Conservation (phyloP, 352 stramenopile genomes). For the Phytophthora sojae region DNA sequence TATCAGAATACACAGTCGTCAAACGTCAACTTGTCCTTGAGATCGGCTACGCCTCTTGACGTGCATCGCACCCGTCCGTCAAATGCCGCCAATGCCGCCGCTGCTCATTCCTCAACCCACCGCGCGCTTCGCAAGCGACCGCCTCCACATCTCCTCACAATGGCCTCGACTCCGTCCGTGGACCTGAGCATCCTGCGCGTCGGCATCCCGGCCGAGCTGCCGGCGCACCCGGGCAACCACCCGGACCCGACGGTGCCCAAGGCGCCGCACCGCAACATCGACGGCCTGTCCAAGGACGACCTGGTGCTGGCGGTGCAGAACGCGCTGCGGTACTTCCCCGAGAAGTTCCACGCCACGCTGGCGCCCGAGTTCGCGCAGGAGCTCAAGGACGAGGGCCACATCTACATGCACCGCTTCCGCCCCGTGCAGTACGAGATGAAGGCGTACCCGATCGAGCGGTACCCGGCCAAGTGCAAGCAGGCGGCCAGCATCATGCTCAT, state of each 20-base stretch:
- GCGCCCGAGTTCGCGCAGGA: slow-evolving; percentile 89
- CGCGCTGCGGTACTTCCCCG: slow-evolving; percentile 88
- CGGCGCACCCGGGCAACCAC: slow-evolving; percentile 61
- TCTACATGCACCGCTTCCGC: slow-evolving; percentile 92
- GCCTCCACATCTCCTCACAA: slow-evolving; percentile 12
- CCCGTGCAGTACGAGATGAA: slow-evolving; percentile 90
- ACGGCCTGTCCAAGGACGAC: slow-evolving; percentile 63
- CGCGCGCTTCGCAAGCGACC: slow-evolving; percentile 12
- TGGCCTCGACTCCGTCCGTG: slow-evolving; percentile 39
- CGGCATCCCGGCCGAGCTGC: slow-evolving; percentile 60
- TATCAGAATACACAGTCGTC: slow-evolving; percentile 11
- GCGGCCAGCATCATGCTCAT: slow-evolving; percentile 89
- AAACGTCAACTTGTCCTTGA: slow-evolving; percentile 25
- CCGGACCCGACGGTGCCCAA: slow-evolving; percentile 59
- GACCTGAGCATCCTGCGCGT: slow-evolving; percentile 58
- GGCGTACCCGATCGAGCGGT: slow-evolving; percentile 83
- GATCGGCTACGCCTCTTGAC: slow-evolving; percentile 27
- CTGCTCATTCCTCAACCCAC: slow-evolving; percentile 36
- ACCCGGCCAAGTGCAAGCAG: slow-evolving; percentile 77
- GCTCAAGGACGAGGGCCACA: slow-evolving; percentile 88
- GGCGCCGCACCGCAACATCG: slow-evolving; percentile 60
- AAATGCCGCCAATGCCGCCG: slow-evolving; percentile 2
- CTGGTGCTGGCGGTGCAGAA: slow-evolving; percentile 87
- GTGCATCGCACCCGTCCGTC: slow-evolving; percentile 6
- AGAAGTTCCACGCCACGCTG: slow-evolving; percentile 67